Conservation (phyloP, 2,329 filamentous ascomycete species). For the Colletotrichum eleusines region DNA sequence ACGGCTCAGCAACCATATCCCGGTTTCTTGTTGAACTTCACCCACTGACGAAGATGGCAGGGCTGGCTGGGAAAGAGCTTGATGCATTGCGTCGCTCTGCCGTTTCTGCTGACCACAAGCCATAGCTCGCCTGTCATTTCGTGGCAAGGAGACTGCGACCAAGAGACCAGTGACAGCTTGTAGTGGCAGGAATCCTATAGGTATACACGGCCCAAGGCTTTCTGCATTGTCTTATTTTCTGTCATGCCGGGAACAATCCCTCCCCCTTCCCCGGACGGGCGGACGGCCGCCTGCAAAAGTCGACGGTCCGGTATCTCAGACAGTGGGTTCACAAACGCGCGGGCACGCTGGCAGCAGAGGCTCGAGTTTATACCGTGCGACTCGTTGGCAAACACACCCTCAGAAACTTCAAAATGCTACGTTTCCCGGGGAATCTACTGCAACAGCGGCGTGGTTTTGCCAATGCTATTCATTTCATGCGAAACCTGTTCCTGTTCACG, state of each 20-base stretch:
- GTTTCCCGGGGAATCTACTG: neutral
- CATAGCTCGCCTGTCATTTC: neutral
- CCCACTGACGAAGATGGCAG: constrained; percentile 21
- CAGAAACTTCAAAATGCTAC: constrained; percentile 6
- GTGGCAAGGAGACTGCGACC: neutral
- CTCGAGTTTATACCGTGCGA: neutral
- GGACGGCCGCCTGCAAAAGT: neutral
- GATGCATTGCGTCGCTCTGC: constrained; percentile 6
- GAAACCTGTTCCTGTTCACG: neutral
- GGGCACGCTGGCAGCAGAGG: neutral
- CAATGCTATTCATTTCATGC: constrained; percentile 20
- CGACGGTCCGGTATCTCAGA: neutral
- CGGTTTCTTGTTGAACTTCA: constrained; percentile 13
- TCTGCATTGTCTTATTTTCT: constrained; percentile 2
- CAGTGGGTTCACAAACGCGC: neutral
- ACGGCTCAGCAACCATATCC: constrained; percentile 37
- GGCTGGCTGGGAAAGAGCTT: constrained; percentile 10
- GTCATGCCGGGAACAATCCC: neutral
- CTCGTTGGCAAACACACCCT: neutral
- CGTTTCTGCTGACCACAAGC: constrained; percentile 13
- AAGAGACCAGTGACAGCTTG: neutral
- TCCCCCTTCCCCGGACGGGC: neutral
- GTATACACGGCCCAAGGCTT: neutral
- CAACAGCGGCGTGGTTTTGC: neutral
- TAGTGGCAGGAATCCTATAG: neutral